Percentiles rank a stretch among this genome's conserved stretches.
phyloP scores from a whole-genome alignment of 805 yeast species.

The Pichia cabralensis region DNA sequence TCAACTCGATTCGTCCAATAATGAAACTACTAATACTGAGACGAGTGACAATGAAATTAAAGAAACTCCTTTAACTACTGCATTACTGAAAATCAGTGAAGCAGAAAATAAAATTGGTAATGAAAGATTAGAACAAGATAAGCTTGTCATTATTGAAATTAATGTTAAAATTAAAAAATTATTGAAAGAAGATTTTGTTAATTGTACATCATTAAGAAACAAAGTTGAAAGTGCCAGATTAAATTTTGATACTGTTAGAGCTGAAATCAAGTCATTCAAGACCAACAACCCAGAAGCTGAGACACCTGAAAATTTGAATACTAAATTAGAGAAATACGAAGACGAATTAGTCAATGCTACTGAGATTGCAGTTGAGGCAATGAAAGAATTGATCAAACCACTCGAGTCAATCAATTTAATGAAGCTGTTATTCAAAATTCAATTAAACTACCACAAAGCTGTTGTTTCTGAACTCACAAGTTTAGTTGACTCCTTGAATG shows the following conservation, averaged over 20 bases:
- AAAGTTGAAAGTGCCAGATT: conserved; percentile 62
- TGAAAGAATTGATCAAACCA: conserved; percentile 65
- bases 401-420: conserved; percentile 53
- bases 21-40: not conserved
- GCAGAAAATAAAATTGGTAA: conserved; percentile 54
- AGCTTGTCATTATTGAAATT: conserved; percentile 47
- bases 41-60: conserved; percentile 1
- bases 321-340: conserved; percentile 48
- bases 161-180: conserved; percentile 44
- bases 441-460: conserved; percentile 51
- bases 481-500: conserved; percentile 35
- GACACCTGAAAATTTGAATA: conserved; percentile 40
- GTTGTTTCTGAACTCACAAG: conserved; percentile 39
- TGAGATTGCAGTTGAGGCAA: conserved; percentile 65
- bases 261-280: conserved; percentile 36
- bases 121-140: conserved; percentile 63
- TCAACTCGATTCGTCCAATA: not conserved
- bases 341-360: conserved; percentile 77
- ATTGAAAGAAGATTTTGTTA: conserved; percentile 48
- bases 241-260: conserved; percentile 59
- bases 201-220: conserved; percentile 51
- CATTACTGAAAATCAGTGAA: conserved; percentile 44
- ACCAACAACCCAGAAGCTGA: conserved; percentile 29
- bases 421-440: conserved; percentile 59
- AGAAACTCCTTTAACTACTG: conserved; percentile 37